phyloP scores from a whole-genome alignment of 2,329 filamentous ascomycete genomes.

The Cladobotryum protrusum region DNA sequence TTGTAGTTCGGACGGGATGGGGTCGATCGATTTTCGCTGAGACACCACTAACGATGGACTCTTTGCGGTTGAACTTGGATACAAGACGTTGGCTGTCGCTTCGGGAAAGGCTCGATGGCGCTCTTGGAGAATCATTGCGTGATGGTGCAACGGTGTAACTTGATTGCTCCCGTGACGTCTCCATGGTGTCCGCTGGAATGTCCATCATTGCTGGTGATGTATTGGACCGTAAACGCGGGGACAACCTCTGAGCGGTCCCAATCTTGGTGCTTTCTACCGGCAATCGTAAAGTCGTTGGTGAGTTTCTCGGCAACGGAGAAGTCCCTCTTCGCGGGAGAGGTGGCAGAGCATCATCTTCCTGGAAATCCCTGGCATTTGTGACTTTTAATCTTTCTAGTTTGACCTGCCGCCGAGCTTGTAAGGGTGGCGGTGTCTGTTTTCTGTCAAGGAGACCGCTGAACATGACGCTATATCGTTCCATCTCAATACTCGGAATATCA shows the following conservation, averaged over 20 bases:
- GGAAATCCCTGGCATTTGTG: background rate
- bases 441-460: constrained; percentile 67
- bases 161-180: background rate
- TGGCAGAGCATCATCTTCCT: constrained; percentile 32
- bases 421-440: constrained; percentile 22
- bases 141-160: constrained; percentile 8
- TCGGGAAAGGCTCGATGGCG: background rate
- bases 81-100: constrained; percentile 12
- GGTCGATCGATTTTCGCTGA: too few species aligned
- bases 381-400: constrained; percentile 52
- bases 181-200: background rate
- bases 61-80: constrained; percentile 15
- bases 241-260: constrained; percentile 22
- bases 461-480: constrained; percentile 94
- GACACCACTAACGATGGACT: background rate
- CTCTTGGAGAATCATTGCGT: background rate
- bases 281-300: constrained; percentile 42
- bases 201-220: constrained; percentile 43
- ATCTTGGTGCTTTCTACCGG: constrained; percentile 29
- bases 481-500: constrained; percentile 69
- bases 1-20: background rate
- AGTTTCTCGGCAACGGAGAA: constrained; percentile 39
- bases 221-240: constrained; percentile 44
- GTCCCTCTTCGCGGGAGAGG: constrained; percentile 38
- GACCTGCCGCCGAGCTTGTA: constrained; percentile 53